Evolutionary conservation across 805 yeast genomes (phyloP).

Genomic region (Candida verbasci): DNA sequence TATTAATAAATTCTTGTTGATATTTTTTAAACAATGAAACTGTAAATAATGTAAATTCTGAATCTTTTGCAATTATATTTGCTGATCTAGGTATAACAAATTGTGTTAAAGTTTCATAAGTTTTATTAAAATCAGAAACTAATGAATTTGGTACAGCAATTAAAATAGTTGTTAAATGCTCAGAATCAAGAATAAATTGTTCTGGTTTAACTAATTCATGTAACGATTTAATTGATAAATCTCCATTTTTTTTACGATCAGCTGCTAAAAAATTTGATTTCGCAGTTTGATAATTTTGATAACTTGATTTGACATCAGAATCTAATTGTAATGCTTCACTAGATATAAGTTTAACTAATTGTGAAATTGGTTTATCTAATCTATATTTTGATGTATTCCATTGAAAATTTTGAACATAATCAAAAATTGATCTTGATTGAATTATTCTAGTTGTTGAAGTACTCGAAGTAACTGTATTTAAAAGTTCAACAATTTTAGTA

Average conservation of each 20-base stretch:
- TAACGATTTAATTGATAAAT: slow-evolving; percentile 81
- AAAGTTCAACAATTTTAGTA: slow-evolving; percentile 71
- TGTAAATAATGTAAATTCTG: slow-evolving; percentile 67
- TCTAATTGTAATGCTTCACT: slow-evolving; percentile 81
- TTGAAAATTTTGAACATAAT: slow-evolving; percentile 67
- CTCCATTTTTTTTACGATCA: slow-evolving; percentile 91
- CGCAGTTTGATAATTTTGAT: slow-evolving; percentile 72
- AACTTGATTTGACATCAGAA: slow-evolving; percentile 75
- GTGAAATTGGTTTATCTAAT: slow-evolving; percentile 75
- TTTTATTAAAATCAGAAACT: slow-evolving; percentile 54
- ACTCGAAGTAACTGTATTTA: slow-evolving; percentile 37
- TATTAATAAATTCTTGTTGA: slow-evolving; percentile 60
- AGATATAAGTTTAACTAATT: slow-evolving; percentile 64
- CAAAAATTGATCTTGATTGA: slow-evolving; percentile 47
- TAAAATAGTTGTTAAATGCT: slow-evolving; percentile 79
- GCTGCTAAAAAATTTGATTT: slow-evolving; percentile 81
- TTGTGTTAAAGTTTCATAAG: slow-evolving; percentile 71
- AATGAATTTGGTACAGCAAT: slow-evolving; percentile 79
- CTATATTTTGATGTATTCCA: slow-evolving; percentile 91
- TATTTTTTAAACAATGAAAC: slow-evolving; percentile 84
- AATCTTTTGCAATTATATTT: slow-evolving; percentile 59
- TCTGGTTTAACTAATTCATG: slow-evolving; percentile 83
- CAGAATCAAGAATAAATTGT: slow-evolving; percentile 82
- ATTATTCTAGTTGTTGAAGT: slow-evolving; percentile 25
- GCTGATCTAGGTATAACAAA: slow-evolving; percentile 95